Evolutionary conservation across 768 basidiomycete species (phyloP).

Genomic region (Sarcodon aspratus): DNA sequence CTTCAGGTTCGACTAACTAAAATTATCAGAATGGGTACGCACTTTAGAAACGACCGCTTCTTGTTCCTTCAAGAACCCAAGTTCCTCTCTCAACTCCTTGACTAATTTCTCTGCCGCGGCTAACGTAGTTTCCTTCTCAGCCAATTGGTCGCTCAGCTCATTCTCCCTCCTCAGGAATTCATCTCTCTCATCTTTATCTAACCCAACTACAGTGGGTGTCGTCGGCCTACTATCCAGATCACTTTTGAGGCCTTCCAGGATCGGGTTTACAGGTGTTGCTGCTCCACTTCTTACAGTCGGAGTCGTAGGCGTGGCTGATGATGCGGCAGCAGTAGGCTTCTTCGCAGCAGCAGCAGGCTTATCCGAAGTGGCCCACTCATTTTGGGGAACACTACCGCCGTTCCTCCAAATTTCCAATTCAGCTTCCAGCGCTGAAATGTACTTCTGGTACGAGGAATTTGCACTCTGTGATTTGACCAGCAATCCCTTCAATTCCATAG

Average conservation of each 20-base stretch:
- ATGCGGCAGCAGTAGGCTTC: conserved; percentile 20
- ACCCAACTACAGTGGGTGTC: conserved; percentile 78
- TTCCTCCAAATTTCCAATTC: conserved; percentile 85
- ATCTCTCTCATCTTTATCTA: conserved; percentile 96
- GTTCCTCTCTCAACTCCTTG: conserved; percentile 81
- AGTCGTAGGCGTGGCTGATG: conserved; percentile 57
- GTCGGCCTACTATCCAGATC: conserved; percentile 81
- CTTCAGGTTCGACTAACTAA: not conserved
- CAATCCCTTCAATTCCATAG: conserved; percentile 88
- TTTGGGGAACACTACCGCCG: conserved; percentile 75
- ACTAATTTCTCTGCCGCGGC: conserved; percentile 75
- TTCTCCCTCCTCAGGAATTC: conserved; percentile 96
- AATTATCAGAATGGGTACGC: conserved; percentile 7
- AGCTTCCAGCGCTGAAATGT: conserved; percentile 83
- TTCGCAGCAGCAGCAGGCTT: conserved; percentile 43
- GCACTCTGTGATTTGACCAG: conserved; percentile 84
- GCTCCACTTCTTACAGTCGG: conserved; percentile 35
- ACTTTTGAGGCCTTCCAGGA: conserved; percentile 55
- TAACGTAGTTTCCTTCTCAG: conserved; percentile 83
- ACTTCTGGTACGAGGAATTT: conserved; percentile 73
- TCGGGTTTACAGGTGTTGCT: conserved; percentile 66
- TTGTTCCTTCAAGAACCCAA: conserved; percentile 85
- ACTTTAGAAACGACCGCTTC: conserved; percentile 72
- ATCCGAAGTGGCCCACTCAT: conserved; percentile 68
- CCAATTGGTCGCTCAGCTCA: conserved; percentile 86